These are phyloP conservation scores for Physaria fendleri DNA, from an alignment of 345 rosid species.

Conservation along the genomic window DNA sequence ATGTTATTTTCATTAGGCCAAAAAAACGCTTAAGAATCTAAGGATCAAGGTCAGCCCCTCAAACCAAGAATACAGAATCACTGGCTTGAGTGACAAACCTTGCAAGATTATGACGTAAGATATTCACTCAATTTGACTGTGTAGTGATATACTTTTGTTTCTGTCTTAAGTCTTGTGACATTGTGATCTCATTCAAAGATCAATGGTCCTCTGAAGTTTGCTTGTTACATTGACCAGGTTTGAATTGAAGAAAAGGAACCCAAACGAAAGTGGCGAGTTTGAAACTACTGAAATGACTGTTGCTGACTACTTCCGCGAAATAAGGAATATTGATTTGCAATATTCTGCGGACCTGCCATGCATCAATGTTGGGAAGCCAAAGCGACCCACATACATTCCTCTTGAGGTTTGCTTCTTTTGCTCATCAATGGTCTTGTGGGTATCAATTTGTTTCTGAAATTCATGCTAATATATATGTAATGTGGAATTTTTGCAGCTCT, in stretches of 20 bases:
- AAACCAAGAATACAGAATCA: constrained; percentile 73
- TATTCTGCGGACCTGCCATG: constrained; percentile 55
- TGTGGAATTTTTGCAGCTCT: constrained; percentile 40
- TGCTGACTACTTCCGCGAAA: constrained; percentile 58
- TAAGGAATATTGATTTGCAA: constrained; percentile 46
- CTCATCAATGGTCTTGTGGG: not conserved
- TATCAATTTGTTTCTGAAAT: not conserved
- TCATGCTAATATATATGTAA: not conserved
- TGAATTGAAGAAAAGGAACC: constrained; percentile 40
- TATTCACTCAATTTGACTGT: not conserved
- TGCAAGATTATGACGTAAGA: constrained; percentile 54
- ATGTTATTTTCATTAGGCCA: constrained; percentile 45
- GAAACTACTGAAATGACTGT: constrained; percentile 55
- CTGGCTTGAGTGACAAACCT: constrained; percentile 62
- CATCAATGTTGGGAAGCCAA: constrained; percentile 76
- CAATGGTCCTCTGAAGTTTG: not conserved
- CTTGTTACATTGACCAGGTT: constrained; percentile 44
- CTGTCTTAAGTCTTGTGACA: not conserved
- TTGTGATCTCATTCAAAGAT: not conserved
- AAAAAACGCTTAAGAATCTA: constrained; percentile 58
- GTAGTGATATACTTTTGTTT: not conserved
- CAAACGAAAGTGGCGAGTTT: constrained; percentile 42
- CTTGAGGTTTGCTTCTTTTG: constrained; percentile 33
- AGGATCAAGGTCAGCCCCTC: constrained; percentile 66
- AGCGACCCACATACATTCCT: constrained; percentile 59